phyloP scores from a whole-genome alignment of 2,329 filamentous ascomycete species.

The Didymella glomerata region DNA sequence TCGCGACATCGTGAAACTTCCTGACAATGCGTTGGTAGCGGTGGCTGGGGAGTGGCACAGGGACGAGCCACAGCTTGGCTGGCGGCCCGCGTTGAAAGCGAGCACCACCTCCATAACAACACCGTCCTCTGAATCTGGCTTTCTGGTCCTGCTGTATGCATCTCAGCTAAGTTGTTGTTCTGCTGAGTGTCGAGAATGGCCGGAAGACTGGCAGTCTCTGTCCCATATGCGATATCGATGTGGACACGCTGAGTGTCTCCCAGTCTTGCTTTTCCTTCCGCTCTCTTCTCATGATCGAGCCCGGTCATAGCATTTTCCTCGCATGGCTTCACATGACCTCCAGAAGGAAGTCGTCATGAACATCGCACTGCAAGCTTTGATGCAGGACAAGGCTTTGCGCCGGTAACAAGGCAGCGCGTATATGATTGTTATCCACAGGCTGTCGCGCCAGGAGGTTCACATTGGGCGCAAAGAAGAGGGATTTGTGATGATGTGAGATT shows the following conservation, averaged over 20 bases:
- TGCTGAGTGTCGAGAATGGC: background rate
- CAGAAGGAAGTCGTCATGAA: background rate
- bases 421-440: background rate
- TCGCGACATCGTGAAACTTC: constrained; percentile 12
- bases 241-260: background rate
- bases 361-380: background rate
- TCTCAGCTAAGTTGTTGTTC: background rate
- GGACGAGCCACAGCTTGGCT: constrained; percentile 16
- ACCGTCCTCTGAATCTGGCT: background rate
- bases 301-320: background rate
- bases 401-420: background rate
- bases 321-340: background rate
- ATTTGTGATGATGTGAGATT: background rate
- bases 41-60: constrained; percentile 21
- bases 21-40: constrained; percentile 6
- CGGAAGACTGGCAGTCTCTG: background rate
- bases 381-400: background rate
- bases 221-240: background rate
- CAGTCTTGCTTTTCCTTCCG: background rate
- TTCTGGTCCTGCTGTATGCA: background rate
- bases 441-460: background rate
- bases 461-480: background rate
- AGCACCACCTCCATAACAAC: background rate
- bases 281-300: background rate
- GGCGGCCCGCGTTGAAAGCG: background rate